Conservation (phyloP, 108 stramenopile genomes). For the Pseudonitzschia pungens region DNA sequence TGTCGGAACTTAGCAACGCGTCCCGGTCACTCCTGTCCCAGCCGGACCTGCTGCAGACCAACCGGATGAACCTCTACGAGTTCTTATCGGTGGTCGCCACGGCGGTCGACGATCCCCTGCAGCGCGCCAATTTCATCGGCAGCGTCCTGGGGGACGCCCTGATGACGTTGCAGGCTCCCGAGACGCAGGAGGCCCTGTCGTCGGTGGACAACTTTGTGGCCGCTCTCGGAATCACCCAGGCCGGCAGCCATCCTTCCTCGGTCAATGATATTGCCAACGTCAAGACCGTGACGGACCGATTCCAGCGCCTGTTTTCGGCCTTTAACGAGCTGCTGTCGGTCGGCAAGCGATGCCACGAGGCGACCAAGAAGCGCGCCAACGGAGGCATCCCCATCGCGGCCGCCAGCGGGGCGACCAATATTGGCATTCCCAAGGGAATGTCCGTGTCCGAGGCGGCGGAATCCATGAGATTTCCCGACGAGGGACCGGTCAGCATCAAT, state of each 20-base stretch:
- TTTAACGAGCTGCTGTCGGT: slow-evolving; percentile 85
- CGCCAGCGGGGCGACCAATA: slow-evolving; percentile 1
- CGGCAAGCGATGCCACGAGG: slow-evolving; percentile 87
- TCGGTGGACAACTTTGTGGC: slow-evolving; percentile 61
- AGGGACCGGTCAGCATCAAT: slow-evolving; percentile 78
- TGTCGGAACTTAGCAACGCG: slow-evolving; percentile 76
- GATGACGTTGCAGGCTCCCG: slow-evolving; percentile 50
- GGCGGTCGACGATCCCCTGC: slow-evolving; percentile 75
- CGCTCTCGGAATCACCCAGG: slow-evolving; percentile 63
- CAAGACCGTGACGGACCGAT: slow-evolving; percentile 51
- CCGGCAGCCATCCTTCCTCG: slow-evolving; percentile 55
- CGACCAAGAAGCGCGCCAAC: slow-evolving; percentile 68
- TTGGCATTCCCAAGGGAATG: slow-evolving; percentile 10
- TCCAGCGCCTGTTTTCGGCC: slow-evolving; percentile 63
- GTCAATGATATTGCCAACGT: slow-evolving; percentile 73
- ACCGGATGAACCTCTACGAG: slow-evolving; percentile 87
- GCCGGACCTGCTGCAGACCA: slow-evolving; percentile 58
- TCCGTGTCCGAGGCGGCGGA: slow-evolving; percentile 6
- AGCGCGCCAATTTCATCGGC: slow-evolving; percentile 72
- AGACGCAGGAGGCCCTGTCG: slow-evolving; percentile 50
- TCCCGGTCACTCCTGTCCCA: slow-evolving; percentile 61
- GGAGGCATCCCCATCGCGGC: slow-evolving; percentile 42
- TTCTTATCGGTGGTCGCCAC: slow-evolving; percentile 85
- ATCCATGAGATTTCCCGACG: slow-evolving; percentile 65
- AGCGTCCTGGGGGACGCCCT: slow-evolving; percentile 76